Evolutionary conservation across 345 rosid species (phyloP).

Genomic region (Trapa bicornis): DNA sequence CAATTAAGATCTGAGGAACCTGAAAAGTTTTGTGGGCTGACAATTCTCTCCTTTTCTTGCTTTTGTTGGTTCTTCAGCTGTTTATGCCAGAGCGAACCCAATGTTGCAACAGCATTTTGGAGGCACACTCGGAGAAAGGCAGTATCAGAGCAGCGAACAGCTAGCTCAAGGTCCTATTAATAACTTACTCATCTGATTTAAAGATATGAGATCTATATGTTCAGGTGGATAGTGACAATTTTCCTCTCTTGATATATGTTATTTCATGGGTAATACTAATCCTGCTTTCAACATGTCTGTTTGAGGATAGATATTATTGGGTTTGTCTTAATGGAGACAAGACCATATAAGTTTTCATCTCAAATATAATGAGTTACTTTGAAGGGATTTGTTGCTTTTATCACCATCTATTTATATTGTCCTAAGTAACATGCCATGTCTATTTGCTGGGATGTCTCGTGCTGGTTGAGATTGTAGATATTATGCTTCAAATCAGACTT

Average conservation of each 20-base stretch:
- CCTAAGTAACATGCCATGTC: background rate
- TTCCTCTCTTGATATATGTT: background rate
- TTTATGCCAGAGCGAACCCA: constrained; percentile 86
- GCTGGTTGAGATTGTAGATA: background rate
- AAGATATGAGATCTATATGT: background rate
- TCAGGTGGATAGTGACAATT: background rate
- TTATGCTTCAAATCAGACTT: background rate
- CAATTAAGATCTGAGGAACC: background rate
- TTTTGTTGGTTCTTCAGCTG: constrained; percentile 22
- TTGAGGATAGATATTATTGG: background rate
- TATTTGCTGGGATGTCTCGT: background rate
- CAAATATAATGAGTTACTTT: background rate
- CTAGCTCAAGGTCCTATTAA: constrained; percentile 62
- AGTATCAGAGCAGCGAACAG: constrained; percentile 88
- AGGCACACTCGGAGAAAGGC: constrained; percentile 79
- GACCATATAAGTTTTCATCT: background rate
- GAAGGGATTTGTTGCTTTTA: background rate
- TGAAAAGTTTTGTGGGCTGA: background rate
- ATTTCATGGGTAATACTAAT: background rate
- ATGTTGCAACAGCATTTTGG: constrained; percentile 78
- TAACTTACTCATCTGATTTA: constrained; percentile 19
- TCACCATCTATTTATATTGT: background rate
- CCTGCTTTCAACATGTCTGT: background rate
- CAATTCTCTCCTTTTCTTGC: background rate
- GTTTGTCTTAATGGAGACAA: background rate